Evolutionary conservation across 495 filamentous ascomycete genomes (phyloP).

Genomic region (Chaetomium cochliodes): DNA sequence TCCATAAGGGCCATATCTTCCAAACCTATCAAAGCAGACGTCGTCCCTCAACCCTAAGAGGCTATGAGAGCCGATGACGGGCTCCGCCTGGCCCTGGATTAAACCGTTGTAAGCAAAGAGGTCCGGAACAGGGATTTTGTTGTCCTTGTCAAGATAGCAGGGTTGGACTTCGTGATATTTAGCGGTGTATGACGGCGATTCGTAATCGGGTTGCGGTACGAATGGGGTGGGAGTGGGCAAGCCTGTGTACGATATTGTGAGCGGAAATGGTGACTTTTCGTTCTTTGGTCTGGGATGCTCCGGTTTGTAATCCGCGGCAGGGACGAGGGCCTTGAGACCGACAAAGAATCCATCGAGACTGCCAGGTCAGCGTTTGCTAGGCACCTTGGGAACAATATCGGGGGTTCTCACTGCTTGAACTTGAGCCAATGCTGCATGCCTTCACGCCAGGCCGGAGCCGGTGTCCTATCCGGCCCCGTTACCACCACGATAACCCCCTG

Average conservation of each 20-base stretch:
- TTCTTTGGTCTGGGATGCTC: slow-evolving; percentile 65
- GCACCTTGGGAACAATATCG: background rate
- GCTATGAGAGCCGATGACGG: slow-evolving; percentile 75
- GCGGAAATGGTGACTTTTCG: slow-evolving; percentile 31
- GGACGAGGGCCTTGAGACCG: slow-evolving; percentile 67
- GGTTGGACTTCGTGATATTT: slow-evolving; percentile 63
- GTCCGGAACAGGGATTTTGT: slow-evolving; percentile 59
- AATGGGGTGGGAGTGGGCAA: slow-evolving; percentile 59
- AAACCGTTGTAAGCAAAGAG: slow-evolving; percentile 71
- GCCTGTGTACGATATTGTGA: slow-evolving; percentile 37
- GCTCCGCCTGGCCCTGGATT: slow-evolving; percentile 74
- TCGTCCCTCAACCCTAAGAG: slow-evolving; percentile 76
- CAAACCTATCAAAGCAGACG: slow-evolving; percentile 92
- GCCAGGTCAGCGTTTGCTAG: slow-evolving; percentile 2
- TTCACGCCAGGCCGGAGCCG: slow-evolving; percentile 17
- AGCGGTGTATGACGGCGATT: slow-evolving; percentile 55
- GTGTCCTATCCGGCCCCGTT: slow-evolving; percentile 4
- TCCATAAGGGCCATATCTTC: slow-evolving; percentile 86
- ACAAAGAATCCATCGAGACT: slow-evolving; percentile 75
- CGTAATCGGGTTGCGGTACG: slow-evolving; percentile 67
- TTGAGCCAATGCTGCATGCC: slow-evolving; percentile 42
- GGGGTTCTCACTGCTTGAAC: slow-evolving; percentile 43
- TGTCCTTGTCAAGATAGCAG: slow-evolving; percentile 71
- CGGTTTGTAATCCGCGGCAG: slow-evolving; percentile 61
- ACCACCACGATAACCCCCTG: slow-evolving; percentile 2